Conservation (phyloP, 805 yeast genomes). For the Torulaspora quercuum region DNA sequence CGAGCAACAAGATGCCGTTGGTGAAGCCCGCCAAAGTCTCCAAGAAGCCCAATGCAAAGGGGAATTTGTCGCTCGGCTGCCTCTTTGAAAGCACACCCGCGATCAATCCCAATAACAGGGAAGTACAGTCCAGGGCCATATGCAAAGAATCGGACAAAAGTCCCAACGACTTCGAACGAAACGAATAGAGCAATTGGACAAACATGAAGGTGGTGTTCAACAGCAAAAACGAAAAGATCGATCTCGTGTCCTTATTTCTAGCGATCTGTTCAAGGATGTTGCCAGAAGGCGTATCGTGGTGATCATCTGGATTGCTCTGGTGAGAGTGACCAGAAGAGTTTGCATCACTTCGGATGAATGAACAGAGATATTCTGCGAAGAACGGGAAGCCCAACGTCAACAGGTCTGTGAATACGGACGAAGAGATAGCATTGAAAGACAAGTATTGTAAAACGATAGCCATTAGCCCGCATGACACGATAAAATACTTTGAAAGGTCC, state of each 20-base stretch:
- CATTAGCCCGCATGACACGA: constrained; percentile 30
- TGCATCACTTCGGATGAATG: constrained; percentile 2
- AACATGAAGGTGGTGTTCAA: constrained; percentile 92
- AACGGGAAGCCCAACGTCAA: constrained; percentile 21
- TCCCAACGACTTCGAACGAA: constrained; percentile 89
- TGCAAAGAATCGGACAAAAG: constrained; percentile 89
- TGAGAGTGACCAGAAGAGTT: background rate
- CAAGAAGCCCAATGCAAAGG: constrained; percentile 79
- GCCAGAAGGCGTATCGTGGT: constrained; percentile 1
- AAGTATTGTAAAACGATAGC: constrained; percentile 37
- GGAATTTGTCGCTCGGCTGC: constrained; percentile 66
- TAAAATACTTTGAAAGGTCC: constrained; percentile 22
- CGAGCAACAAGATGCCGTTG: constrained; percentile 82
- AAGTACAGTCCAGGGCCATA: constrained; percentile 93
- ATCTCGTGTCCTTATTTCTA: constrained; percentile 66
- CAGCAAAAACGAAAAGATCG: constrained; percentile 81
- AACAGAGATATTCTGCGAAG: constrained; percentile 16
- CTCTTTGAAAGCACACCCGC: constrained; percentile 69
- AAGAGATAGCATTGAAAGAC: constrained; percentile 32
- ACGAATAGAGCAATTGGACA: constrained; percentile 85
- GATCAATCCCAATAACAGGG: constrained; percentile 80
- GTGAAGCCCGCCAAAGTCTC: constrained; percentile 95
- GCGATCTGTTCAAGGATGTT: constrained; percentile 38
- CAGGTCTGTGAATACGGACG: constrained; percentile 14
- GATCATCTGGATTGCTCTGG: constrained; percentile 12